Conservation (phyloP, 2,329 filamentous ascomycete species). For the Fusarium sp. region DNA sequence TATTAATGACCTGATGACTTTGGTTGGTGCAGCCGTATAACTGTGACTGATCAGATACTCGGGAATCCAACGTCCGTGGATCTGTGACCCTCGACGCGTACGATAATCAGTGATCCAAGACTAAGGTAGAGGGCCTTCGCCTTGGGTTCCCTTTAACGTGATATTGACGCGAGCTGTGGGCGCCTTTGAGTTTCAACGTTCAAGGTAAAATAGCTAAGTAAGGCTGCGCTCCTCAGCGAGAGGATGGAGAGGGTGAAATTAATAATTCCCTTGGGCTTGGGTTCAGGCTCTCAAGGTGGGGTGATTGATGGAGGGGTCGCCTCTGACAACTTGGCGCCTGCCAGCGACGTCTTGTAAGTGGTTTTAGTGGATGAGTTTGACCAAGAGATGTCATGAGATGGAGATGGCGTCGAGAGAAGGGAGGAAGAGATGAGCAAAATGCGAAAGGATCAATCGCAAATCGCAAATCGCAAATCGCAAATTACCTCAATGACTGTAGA, state of each 20-base stretch:
- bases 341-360: conserved; percentile 27
- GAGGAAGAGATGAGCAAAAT: neutral
- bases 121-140: neutral
- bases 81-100: neutral
- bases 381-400: neutral
- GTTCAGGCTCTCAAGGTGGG: conserved; percentile 17
- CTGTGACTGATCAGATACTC: conserved; percentile 23
- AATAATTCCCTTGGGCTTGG: neutral
- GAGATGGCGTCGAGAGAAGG: neutral
- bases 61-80: neutral
- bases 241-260: neutral
- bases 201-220: neutral
- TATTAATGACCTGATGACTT: conserved; percentile 13
- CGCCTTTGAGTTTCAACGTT: neutral
- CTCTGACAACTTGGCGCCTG: conserved; percentile 24
- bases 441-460: neutral
- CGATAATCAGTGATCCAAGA: neutral
- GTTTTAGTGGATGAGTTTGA: neutral
- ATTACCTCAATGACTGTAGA: neutral
- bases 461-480: neutral
- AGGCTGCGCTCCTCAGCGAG: neutral
- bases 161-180: neutral
- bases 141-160: neutral
- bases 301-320: conserved; percentile 39
- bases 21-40: conserved; percentile 7